phyloP scores from a whole-genome alignment of 2,329 filamentous ascomycete genomes.

The Stagonosporopsis cucurbitacearum region DNA sequence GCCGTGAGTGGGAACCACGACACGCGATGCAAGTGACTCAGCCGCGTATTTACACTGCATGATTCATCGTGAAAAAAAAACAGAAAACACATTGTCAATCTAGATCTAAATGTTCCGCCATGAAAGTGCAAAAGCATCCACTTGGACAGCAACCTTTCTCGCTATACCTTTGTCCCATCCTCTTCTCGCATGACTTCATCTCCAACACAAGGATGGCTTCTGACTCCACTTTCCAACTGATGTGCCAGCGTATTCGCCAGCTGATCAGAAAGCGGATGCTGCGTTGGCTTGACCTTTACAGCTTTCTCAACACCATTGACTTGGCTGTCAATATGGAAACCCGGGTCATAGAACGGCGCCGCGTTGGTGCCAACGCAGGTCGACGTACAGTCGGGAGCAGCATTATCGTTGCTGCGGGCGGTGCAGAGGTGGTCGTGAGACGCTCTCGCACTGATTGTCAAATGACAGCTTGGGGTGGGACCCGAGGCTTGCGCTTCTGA shows the following conservation, averaged over 20 bases:
- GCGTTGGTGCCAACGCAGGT: neutral
- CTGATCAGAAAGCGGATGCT: neutral
- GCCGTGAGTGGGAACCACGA: no score
- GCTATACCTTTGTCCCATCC: neutral
- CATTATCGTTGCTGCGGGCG: neutral
- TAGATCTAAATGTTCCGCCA: no score
- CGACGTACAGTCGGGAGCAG: neutral
- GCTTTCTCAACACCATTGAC: neutral
- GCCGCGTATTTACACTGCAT: no score
- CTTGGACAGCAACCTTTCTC: no score
- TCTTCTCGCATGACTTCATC: neutral
- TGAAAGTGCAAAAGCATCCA: no score
- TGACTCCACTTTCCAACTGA: conserved; percentile 2
- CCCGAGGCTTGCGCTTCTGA: neutral
- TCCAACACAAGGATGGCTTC: conserved; percentile 1
- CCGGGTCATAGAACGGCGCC: neutral
- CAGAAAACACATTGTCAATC: no score
- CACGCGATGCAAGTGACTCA: no score
- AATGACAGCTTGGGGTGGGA: neutral
- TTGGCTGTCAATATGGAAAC: neutral
- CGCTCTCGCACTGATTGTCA: neutral
- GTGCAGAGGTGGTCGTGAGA: neutral
- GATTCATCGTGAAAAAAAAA: no score
- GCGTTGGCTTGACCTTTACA: neutral
- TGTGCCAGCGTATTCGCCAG: conserved; percentile 9